Conservation (phyloP, 1,139 yeast genomes). For the Yamadazyma triangularis region DNA sequence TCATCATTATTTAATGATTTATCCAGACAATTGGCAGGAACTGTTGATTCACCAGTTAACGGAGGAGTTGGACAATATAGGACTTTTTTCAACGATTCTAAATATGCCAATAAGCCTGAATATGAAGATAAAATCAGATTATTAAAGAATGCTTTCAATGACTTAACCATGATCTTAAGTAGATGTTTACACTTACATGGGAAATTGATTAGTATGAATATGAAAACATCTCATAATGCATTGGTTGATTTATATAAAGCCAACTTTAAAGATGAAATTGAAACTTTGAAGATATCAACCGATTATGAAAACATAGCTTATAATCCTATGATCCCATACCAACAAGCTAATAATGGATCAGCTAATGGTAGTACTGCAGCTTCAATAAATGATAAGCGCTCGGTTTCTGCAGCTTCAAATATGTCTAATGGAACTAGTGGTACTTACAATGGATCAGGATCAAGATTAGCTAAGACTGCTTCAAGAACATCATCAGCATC, state of each 20-base stretch:
- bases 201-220: constrained; percentile 51
- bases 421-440: constrained; percentile 13
- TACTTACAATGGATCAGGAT: constrained; percentile 9
- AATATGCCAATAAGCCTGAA: constrained; percentile 38
- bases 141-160: constrained; percentile 62
- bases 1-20: constrained; percentile 58
- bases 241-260: constrained; percentile 60
- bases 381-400: constrained; percentile 9
- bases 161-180: constrained; percentile 60
- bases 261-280: constrained; percentile 69
- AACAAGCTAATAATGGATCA: constrained; percentile 9
- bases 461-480: constrained; percentile 26
- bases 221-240: constrained; percentile 63
- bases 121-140: constrained; percentile 41
- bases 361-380: constrained; percentile 7
- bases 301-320: constrained; percentile 26
- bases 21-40: constrained; percentile 77
- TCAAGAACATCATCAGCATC: constrained; percentile 27
- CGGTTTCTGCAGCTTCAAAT: constrained; percentile 13
- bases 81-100: constrained; percentile 51
- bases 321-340: constrained; percentile 19
- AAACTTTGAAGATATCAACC: constrained; percentile 29
- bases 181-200: constrained; percentile 70
- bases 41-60: constrained; percentile 89
- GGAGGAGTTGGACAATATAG: constrained; percentile 89